Evolutionary conservation across 2,329 filamentous ascomycete genomes (phyloP).

Genomic region (Sporothrix dimorphospora): DNA sequence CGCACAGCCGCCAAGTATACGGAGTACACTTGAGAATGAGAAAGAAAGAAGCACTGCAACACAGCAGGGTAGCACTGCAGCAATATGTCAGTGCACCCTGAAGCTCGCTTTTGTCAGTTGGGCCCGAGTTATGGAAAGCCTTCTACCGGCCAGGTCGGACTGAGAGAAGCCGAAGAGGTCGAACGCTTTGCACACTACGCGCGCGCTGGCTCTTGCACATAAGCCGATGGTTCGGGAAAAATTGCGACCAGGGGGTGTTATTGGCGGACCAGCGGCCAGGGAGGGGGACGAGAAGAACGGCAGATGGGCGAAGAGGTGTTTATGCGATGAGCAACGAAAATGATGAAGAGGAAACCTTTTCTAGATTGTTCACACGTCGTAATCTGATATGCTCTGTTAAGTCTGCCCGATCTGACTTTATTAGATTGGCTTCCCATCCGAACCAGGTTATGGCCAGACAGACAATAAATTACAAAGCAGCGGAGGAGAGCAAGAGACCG

Average conservation of each 20-base stretch:
- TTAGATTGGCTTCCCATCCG: neutral
- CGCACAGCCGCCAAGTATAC: neutral
- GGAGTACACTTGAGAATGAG: neutral
- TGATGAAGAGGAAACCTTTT: neutral
- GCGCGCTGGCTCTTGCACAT: neutral
- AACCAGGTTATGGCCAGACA: neutral
- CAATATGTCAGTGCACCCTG: slow-evolving; percentile 1
- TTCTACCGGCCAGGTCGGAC: neutral
- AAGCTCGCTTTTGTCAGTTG: neutral
- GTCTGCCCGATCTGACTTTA: neutral
- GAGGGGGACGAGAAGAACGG: neutral
- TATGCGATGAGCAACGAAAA: neutral
- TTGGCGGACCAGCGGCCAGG: slow-evolving; percentile 4
- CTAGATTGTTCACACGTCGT: neutral
- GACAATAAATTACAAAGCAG: neutral
- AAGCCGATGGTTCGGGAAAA: neutral
- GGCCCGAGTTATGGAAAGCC: neutral
- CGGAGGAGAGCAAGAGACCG: neutral
- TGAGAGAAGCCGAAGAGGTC: neutral
- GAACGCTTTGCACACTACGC: neutral
- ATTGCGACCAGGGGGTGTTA: neutral
- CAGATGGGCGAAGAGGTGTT: neutral
- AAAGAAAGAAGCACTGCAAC: neutral
- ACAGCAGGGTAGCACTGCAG: slow-evolving; percentile 8
- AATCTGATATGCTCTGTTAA: neutral